Base-by-base conservation (phyloP, 225 moss, liverwort and hornwort species). In the Pseudisothecium myosuroides region DNA sequence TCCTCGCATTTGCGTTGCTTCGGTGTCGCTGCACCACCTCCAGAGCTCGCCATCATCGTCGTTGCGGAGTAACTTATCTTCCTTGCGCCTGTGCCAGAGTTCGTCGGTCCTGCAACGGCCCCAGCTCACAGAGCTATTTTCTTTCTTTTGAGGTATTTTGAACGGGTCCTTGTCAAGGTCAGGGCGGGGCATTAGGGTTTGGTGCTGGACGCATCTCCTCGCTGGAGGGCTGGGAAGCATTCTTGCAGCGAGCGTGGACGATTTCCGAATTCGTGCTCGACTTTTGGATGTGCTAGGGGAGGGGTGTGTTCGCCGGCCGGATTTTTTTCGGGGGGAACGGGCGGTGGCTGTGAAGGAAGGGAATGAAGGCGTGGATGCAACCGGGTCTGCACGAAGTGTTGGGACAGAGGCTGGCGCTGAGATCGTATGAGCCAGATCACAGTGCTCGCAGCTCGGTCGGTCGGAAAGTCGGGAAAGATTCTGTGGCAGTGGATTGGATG, bases 321-420 rank as follows among this genome's bases (percentile, higher is more conserved):
- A 45, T 66, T 43, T 87, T 84, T 80, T 41, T 37, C 50, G 74
- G 39, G 34, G 82, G 37, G 67, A 75, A 29, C 52, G 34, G 29
- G 86, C 27, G 52, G 55, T 52, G 88, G 21, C 37, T 64, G 37
- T 47, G 62, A 86, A 91, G 90, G 62, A 86, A 91, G 90, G 92
- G 92, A 65, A 92, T 94, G 92, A 94, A 88, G 89, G 93, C 43
- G 89, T 90, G 92, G 87, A 85, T 82, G 62, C 94, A 65, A 68
- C 86, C 82, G 80, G 74, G 66, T 85, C 63, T 89, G 80, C 65
- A 36, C 56, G 59, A 81, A 89, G 89, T 74, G 84, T 83, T 71
- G 91, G 84, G 87, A 88, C 36, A 88, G 87, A 67, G 90, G 79
- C 74, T 92, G 91, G 80, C 75, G 62, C 74, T 89, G 39, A 92